phyloP scores from a whole-genome alignment of 2,329 filamentous ascomycete species.

The Xylariales sp. region DNA sequence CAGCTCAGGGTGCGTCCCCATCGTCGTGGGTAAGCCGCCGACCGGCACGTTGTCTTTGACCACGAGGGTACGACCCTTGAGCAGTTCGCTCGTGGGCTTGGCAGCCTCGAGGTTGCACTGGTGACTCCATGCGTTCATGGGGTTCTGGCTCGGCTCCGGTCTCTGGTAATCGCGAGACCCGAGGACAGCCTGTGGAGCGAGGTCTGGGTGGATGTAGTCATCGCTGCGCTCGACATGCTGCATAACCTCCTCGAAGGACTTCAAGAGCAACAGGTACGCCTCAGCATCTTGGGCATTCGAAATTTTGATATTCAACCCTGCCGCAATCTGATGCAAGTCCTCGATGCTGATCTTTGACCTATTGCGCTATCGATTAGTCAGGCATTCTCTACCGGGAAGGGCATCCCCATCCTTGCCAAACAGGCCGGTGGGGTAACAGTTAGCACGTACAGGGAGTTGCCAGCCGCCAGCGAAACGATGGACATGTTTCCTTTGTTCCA shows the following conservation, averaged over 20 bases:
- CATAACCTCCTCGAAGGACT: not conserved
- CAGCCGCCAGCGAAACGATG: not conserved
- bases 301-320: not conserved
- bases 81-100: not conserved
- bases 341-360: not conserved
- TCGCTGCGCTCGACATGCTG: not conserved
- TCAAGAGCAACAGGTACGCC: not conserved
- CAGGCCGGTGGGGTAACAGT: not conserved
- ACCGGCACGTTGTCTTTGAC: not conserved
- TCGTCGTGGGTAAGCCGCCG: not conserved
- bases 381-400: too few species aligned
- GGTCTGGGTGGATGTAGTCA: not conserved
- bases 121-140: not conserved
- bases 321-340: not conserved
- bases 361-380: too few species aligned
- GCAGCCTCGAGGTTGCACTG: not conserved
- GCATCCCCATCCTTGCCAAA: not conserved
- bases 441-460: not conserved
- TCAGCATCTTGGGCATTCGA: not conserved
- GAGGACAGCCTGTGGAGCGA: not conserved
- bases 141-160: not conserved
- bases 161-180: not conserved
- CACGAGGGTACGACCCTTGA: not conserved
- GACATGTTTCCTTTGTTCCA: not conserved
- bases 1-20: too few species aligned